Base-by-base conservation (phyloP, 345 rosid genomes). In the Hevea brasiliensis region DNA sequence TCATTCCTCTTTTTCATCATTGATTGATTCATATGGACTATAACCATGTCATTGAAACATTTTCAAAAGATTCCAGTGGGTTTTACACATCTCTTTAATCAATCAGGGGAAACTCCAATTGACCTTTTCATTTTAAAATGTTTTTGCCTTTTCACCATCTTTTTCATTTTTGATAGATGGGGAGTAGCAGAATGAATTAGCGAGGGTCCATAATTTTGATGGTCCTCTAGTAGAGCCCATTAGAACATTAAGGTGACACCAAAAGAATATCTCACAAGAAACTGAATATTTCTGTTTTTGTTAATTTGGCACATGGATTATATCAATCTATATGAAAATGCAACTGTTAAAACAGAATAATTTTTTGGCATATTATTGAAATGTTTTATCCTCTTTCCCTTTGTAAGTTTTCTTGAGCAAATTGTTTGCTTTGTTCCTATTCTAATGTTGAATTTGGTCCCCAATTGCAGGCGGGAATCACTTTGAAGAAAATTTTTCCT, bases 391-490 rank as follows among this genome's bases (percentile, higher is more conserved):
- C 44, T 81, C 72, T 58, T 64, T 78, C 40, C 53, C 29, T 73
- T 71, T 29, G 54, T 1, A 59, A 61, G 20, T 45, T 63, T 40
- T 73, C 79, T 76, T 71, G 69, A 65, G 72, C 56, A 68, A 56
- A 53, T 18, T 23, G 76, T 70, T 63, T 72, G 53, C 61, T 76
- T 47, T 72, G 75, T 62, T 75, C 79, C 74, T 48, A 50, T 80
- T 55, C 61, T 73, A 45, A 76, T 77, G 68, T 69, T 79, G 80
- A 80, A 75, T 77, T 70, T 76, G 83, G 84, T 89, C 87, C 84
- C 87, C 84, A 68, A 71, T 80, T 85, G 89, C 94, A 88, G 89
- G 81, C 64, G 72, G 85, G 86, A 77, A 85, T 82, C 81, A 75
- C 81, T 78, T 87, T 85, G 81, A 84, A 80, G 80, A 73, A 74